These are phyloP conservation scores for Cytospora piceicola DNA, from an alignment of 2,329 filamentous ascomycete species.

Conservation along the genomic window DNA sequence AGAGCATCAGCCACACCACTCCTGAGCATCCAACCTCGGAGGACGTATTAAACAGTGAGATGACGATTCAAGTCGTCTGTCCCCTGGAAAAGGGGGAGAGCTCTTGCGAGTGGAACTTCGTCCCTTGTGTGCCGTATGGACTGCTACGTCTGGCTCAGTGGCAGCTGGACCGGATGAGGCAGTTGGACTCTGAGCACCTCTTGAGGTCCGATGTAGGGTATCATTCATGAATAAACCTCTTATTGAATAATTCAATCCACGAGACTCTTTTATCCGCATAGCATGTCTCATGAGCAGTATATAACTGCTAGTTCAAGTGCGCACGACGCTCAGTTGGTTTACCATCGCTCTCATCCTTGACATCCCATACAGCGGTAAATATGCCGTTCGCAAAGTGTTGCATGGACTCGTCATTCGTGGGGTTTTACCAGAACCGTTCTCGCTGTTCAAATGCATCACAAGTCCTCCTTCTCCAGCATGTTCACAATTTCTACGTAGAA, in stretches of 20 bases:
- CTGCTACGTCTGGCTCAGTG: background rate
- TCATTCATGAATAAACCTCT: background rate
- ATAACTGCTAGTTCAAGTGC: background rate
- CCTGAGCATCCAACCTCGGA: background rate
- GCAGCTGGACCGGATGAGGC: background rate
- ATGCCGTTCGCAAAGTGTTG: background rate
- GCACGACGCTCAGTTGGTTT: background rate
- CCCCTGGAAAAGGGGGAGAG: background rate
- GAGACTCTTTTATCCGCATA: background rate
- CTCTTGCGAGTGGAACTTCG: background rate
- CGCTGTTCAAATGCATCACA: constrained; percentile 34
- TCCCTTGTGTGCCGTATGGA: too few relatives aligned
- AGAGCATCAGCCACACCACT: background rate
- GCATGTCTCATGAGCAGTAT: background rate
- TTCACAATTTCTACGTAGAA: constrained; percentile 70
- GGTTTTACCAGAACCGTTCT: background rate
- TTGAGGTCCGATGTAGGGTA: background rate
- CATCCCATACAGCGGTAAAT: background rate
- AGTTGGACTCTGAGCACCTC: background rate
- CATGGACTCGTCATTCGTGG: background rate
- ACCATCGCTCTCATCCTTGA: background rate
- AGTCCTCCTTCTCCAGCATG: constrained; percentile 72
- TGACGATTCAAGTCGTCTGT: too few relatives aligned
- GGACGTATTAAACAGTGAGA: background rate
- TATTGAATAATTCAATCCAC: background rate